Percentiles rank a stretch among this genome's conserved stretches.
These are phyloP conservation scores for Saccharum spontaneum DNA, from an alignment of 176 grass and related monocot species.

Conservation along the genomic window DNA sequence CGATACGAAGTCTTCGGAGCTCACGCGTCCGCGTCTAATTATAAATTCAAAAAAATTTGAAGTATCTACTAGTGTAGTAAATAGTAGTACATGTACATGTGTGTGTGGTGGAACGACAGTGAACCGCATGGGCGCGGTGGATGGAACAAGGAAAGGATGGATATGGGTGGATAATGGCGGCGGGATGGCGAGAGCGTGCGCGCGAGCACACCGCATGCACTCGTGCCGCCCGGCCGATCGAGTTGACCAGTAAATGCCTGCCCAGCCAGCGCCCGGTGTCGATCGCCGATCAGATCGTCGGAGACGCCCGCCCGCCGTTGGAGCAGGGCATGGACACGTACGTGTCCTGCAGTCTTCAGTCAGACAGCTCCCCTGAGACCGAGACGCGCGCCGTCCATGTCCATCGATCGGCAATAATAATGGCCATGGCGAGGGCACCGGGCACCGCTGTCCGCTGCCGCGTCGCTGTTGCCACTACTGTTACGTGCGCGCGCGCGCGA, in stretches of 20 bases:
- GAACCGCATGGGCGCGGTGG: neutral
- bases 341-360: neutral
- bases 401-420: neutral
- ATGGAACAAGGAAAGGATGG: neutral
- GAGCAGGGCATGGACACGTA: slow-evolving; percentile 15
- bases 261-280: neutral
- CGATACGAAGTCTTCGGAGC: too few species aligned
- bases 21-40: too few species aligned
- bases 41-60: too few species aligned
- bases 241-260: neutral
- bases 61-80: neutral
- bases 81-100: neutral
- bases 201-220: neutral
- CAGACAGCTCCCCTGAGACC: neutral
- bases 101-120: neutral
- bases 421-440: neutral
- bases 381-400: slow-evolving; percentile 11
- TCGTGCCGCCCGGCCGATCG: neutral
- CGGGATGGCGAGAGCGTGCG: slow-evolving; percentile 5
- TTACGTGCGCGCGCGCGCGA: neutral
- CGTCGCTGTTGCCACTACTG: slow-evolving; percentile 27
- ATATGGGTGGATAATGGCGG: slow-evolving; percentile 15
- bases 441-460: neutral
- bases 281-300: neutral
- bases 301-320: neutral